Evolutionary conservation across 1,284 basidiomycete genomes (phyloP).

Genomic region (Melampsora americana): DNA sequence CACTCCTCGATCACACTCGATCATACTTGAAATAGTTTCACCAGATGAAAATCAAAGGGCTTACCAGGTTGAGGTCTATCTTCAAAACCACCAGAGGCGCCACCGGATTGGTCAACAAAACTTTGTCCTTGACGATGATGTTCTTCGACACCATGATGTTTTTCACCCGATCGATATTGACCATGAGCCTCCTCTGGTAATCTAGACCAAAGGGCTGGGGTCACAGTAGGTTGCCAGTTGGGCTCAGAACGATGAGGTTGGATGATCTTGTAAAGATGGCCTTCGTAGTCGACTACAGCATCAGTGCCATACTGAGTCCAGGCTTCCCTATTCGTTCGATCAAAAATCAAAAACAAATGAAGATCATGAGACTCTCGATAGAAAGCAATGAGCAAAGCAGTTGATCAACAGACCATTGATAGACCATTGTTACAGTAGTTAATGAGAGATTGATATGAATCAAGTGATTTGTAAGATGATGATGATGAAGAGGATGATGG

Average conservation of each 20-base stretch:
- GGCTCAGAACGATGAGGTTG: conserved; percentile 40
- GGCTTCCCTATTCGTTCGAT: conserved; percentile 8
- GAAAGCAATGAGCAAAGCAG: background rate
- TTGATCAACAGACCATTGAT: conserved; percentile 15
- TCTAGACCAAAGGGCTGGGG: conserved; percentile 30
- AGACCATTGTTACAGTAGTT: background rate
- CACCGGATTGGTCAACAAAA: conserved; percentile 24
- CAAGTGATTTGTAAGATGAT: no score
- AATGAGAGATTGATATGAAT: no score
- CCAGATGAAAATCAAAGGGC: conserved; percentile 2
- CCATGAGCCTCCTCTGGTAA: conserved; percentile 19
- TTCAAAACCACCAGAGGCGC: background rate
- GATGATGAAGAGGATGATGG: no score
- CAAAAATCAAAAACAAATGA: background rate
- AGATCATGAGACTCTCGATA: background rate
- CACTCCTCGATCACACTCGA: no score
- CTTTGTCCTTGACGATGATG: conserved; percentile 26
- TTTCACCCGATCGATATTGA: conserved; percentile 19
- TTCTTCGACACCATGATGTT: conserved; percentile 21
- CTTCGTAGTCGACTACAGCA: conserved; percentile 36
- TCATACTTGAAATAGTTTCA: background rate
- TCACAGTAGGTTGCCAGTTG: conserved; percentile 26
- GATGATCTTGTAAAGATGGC: conserved; percentile 28
- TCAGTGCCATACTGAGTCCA: conserved; percentile 19
- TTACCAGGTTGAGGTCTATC: conserved; percentile 34